phyloP scores from a whole-genome alignment of 129 eudicot species.

The Helianthus tuberosus region DNA sequence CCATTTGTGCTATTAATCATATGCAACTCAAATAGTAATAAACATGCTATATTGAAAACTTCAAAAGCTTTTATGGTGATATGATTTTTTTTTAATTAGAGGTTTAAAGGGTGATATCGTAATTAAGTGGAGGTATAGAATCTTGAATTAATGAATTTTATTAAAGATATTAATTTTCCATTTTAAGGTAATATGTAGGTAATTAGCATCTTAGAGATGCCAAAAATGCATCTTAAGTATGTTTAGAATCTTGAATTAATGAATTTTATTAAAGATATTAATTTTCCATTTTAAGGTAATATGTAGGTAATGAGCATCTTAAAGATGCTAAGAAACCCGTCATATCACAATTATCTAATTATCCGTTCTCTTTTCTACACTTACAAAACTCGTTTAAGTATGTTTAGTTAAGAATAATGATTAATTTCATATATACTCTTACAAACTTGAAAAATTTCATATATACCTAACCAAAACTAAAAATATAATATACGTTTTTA shows the following conservation, averaged over 20 bases:
- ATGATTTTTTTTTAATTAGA: constrained; percentile 29
- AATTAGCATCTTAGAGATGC: not conserved
- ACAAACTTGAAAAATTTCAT: too few relatives aligned
- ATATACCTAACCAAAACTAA: too few relatives aligned
- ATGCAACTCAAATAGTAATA: constrained; percentile 36
- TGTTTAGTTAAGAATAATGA: too few relatives aligned
- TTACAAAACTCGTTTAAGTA: too few relatives aligned
- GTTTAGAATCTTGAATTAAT: constrained; percentile 52
- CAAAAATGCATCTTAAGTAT: too few relatives aligned
- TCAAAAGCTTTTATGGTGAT: constrained; percentile 26
- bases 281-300: constrained; percentile 21
- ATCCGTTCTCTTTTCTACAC: too few relatives aligned
- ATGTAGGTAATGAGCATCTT: not conserved
- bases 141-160: constrained; percentile 42
- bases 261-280: constrained; percentile 33
- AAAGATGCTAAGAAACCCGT: too few relatives aligned
- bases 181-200: constrained; percentile 4
- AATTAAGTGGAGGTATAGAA: constrained; percentile 25
- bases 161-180: constrained; percentile 37
- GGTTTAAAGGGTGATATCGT: constrained; percentile 21
- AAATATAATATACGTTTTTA: too few relatives aligned
- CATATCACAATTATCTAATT: too few relatives aligned
- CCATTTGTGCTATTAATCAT: constrained; percentile 31
- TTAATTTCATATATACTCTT: too few relatives aligned
- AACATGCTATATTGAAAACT: not conserved